phyloP scores from a whole-genome alignment of 78 protist species.

The Dictyostelium capitatum region DNA sequence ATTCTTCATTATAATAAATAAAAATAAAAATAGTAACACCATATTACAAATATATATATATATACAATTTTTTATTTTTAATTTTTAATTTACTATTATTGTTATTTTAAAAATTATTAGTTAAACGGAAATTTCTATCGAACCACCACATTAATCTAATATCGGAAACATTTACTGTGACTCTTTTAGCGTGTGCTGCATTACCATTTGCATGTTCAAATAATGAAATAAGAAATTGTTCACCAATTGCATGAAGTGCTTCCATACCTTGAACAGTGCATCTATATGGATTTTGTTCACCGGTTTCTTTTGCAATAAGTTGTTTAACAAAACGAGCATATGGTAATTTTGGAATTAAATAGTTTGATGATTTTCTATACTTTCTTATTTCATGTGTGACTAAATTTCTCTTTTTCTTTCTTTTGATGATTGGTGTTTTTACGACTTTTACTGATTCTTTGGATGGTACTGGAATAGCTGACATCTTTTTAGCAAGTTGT shows the following conservation, averaged over 20 bases:
- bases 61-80: neutral
- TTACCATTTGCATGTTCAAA: neutral
- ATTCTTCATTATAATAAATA: neutral
- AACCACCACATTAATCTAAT: neutral
- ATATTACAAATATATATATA: no score
- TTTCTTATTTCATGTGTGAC: neutral
- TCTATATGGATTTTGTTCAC: neutral
- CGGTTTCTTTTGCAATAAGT: neutral
- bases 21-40: no score
- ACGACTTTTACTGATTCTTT: neutral
- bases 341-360: neutral
- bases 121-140: neutral
- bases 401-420: neutral
- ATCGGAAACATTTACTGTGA: neutral
- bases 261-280: neutral
- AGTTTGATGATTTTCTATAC: neutral
- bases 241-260: neutral
- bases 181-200: neutral
- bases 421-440: neutral
- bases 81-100: neutral
- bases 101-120: no score
- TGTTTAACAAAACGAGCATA: neutral
- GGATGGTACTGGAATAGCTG: no score
- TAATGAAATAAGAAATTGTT: neutral
- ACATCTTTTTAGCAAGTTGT: no score